Evolutionary conservation across 306 rosid genomes (phyloP).

Genomic region (Malus sieversii): DNA sequence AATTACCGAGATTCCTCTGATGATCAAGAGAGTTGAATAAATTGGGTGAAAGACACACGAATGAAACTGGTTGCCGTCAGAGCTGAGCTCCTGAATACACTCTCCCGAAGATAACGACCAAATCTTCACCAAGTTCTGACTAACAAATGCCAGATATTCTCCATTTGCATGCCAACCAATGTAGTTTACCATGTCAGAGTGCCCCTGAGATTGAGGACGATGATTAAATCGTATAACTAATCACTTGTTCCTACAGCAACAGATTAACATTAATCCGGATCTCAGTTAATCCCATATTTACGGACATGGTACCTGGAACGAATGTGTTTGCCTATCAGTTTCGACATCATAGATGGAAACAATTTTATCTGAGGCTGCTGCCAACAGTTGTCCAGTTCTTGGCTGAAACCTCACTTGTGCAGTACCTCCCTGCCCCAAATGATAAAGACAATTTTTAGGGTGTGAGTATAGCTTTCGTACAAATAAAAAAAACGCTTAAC

Average conservation of each 20-base stretch:
- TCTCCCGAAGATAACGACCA: constrained; percentile 70
- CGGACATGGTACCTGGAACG: constrained; percentile 47
- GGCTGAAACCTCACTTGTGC: constrained; percentile 87
- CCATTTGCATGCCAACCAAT: constrained; percentile 77
- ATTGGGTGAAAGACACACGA: constrained; percentile 89
- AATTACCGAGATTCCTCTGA: constrained; percentile 76
- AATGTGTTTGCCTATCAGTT: constrained; percentile 52
- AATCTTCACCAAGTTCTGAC: constrained; percentile 62
- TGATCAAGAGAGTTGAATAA: constrained; percentile 68
- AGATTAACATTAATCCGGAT: neutral
- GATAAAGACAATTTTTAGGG: neutral
- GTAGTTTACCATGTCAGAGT: constrained; percentile 48
- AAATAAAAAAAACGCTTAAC: constrained; percentile 5
- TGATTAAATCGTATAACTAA: neutral
- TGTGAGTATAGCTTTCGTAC: neutral
- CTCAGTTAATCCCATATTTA: neutral
- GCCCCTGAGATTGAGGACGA: constrained; percentile 44
- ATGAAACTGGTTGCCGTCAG: constrained; percentile 60
- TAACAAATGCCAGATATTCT: constrained; percentile 70
- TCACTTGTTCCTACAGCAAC: neutral
- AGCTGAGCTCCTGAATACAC: constrained; percentile 69
- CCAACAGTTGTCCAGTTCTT: constrained; percentile 60
- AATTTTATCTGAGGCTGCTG: constrained; percentile 61
- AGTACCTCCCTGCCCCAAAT: constrained; percentile 67
- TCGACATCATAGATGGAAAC: constrained; percentile 84